Evolutionary conservation across 345 rosid species (phyloP), one percentile per base, ranked within the genome.

Genomic region (Ceriops tagal): DNA sequence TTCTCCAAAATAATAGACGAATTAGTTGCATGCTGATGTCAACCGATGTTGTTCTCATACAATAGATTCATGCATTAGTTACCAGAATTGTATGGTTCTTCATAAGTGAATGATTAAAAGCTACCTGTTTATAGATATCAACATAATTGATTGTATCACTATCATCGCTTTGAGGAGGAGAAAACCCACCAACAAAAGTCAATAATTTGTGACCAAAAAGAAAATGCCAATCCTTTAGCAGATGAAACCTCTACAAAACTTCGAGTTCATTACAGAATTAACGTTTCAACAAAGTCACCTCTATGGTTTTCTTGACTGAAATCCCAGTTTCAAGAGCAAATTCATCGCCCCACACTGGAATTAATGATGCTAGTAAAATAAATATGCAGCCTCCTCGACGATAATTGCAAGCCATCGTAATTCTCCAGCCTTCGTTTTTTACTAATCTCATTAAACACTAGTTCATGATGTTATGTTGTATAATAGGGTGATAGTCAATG

Each of bases 51-150:
- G 6, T 34, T 34, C 37, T 34, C 2, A 9, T 7, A 34, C 37
- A 34, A 34, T 34, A 20, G 3, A 52, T 8, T 20, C 3, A 52
- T 20, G 56, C 8, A 52, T 18, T 20, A 52, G 9, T 7, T 34
- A 68, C 74, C 61, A 30, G 72, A 16, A 80, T 30, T 16, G 39
- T 65, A 31, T 79, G 83, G 67, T 72, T 67, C 30, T 61, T 75
- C 55, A 77, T 72, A 26, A 77, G 70, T 30, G 81, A 77, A 65
- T 77, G 79, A 61, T 53, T 65, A 65, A 80, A 80, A 30, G 84
- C 77, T 11, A 75, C 77, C 13, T 77, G 81, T 51, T 81, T 61
- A 47, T 62, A 64, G 28, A 77, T 77, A 19, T 74, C 72, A 28
- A 81, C 70, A 35, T 81, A 81, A 16, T 77, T 75, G 24, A 77